These are phyloP conservation scores for Penicillium dipodomyicola DNA, from an alignment of 495 filamentous ascomycete species.

Conservation along the genomic window DNA sequence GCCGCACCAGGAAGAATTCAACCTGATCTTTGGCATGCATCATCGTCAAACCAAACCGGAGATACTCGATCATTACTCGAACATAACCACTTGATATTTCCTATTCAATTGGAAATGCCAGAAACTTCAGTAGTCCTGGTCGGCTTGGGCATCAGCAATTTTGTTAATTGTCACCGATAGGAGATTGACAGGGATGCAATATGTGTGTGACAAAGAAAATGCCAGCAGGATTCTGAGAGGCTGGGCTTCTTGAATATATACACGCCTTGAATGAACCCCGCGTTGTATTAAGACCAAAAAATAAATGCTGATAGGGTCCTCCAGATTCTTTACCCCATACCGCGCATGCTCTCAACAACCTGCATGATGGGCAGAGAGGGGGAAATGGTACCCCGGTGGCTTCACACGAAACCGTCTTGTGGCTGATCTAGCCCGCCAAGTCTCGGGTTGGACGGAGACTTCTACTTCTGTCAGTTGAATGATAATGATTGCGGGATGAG, in stretches of 20 bases:
- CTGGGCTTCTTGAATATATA: conserved; percentile 12
- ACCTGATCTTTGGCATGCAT: conserved; percentile 7
- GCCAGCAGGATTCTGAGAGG: conserved; percentile 10
- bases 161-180: background rate
- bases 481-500: conserved; percentile 10
- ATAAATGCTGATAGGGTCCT: conserved; percentile 1
- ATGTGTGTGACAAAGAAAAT: conserved; percentile 10
- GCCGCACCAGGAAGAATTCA: background rate
- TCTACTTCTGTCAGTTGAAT: conserved; percentile 10
- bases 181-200: background rate
- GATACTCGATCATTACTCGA: background rate
- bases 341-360: background rate
- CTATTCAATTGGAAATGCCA: background rate
- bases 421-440: conserved; percentile 30
- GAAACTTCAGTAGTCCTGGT: background rate
- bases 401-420: conserved; percentile 21
- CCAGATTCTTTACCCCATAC: background rate
- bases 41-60: background rate
- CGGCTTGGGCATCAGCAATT: background rate
- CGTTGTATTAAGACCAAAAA: background rate
- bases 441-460: conserved; percentile 26
- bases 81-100: background rate
- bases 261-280: background rate
- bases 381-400: conserved; percentile 15
- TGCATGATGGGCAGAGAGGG: conserved; percentile 11